Evolutionary conservation across 2,329 filamentous ascomycete genomes (phyloP).

Genomic region (Claviceps quebecensis): DNA sequence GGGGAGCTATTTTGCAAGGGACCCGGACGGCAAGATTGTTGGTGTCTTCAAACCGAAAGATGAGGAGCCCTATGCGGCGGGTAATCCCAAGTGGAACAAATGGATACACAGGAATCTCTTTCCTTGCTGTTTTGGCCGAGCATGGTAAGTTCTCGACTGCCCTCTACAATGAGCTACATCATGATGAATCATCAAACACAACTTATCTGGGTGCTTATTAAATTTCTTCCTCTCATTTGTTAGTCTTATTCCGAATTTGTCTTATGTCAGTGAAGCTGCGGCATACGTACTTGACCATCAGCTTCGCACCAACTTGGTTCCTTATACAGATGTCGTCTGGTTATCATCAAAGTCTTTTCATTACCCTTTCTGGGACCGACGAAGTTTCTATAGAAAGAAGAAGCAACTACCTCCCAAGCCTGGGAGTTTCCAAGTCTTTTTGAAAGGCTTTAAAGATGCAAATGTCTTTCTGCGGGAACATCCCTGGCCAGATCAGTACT

Average conservation of each 20-base stretch:
- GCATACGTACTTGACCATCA: constrained; percentile 90
- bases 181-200: too few species aligned
- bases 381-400: constrained; percentile 75
- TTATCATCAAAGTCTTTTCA: constrained; percentile 95
- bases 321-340: constrained; percentile 89
- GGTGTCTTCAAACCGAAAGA: constrained; percentile 99
- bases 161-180: too few species aligned
- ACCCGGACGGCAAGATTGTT: constrained; percentile 82
- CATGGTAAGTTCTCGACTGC: constrained; percentile 42
- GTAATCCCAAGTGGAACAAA: constrained; percentile 98
- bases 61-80: constrained; percentile 91
- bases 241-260: constrained; percentile 86
- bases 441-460: constrained; percentile 94
- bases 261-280: constrained; percentile 93
- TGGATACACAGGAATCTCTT: constrained; percentile 98
- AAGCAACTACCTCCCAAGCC: constrained; percentile 79
- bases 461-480: constrained; percentile 90
- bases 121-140: constrained; percentile 90
- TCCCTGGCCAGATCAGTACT: constrained; percentile 88
- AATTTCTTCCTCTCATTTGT: neutral
- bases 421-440: constrained; percentile 93
- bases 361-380: constrained; percentile 93
- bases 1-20: constrained; percentile 93
- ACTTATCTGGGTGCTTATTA: too few species aligned
- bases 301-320: constrained; percentile 80